Base-by-base conservation (phyloP, 2,329 filamentous ascomycete genomes). In the Nemania bipapillata region DNA sequence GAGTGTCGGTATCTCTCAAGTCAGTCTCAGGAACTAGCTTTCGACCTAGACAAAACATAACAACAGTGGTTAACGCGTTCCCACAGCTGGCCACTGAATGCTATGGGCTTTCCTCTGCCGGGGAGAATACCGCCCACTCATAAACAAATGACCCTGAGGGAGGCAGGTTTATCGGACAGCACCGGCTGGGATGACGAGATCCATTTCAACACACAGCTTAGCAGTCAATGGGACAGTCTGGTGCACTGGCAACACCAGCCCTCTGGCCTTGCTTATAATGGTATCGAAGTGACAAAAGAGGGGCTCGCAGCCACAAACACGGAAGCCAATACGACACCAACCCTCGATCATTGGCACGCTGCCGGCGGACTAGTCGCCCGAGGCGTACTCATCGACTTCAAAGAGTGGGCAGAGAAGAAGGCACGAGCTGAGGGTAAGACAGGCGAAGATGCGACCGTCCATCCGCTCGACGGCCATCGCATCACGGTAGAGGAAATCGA, bases 211-310 rank as follows among this genome's bases (percentile, higher is more conserved):
- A 89, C 86, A 0, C 86, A 89, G 72, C 77, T 78, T 37, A 83
- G 83, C 62, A 85, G 81, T 26, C 87, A 89, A 75, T 89, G 86
- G 87, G 87, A 89, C 71, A 83, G 83, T 56, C 77, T 86, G 0
- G 79, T 80, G 28, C 84, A 86, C 73, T 82, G 83, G 71, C 78
- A 80, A n/a, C 82, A 85, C 61, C 78, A 82, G 60, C 73, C 79
- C 0, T 80, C 80, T 2, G 81, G 80, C 1, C 73, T 80, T 0
- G 82, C 83, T 11, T 89, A 88, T 75, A 88, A 88, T 63, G 84
- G 84, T 35, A 73, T 80, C 56, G 73, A 81, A 62, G 82, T 82
- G 2, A 79, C 76, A 3, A 74, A 75, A 57, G 78, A 81, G 11
- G 70, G 70, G 0, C 75, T 85, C 7, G 69, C 65, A 0, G 74